A percentile compares a stretch with the other conserved stretches of the same genome.
phyloP scores from a whole-genome alignment of 257 asterid genomes.

The Gentiana straminea region DNA sequence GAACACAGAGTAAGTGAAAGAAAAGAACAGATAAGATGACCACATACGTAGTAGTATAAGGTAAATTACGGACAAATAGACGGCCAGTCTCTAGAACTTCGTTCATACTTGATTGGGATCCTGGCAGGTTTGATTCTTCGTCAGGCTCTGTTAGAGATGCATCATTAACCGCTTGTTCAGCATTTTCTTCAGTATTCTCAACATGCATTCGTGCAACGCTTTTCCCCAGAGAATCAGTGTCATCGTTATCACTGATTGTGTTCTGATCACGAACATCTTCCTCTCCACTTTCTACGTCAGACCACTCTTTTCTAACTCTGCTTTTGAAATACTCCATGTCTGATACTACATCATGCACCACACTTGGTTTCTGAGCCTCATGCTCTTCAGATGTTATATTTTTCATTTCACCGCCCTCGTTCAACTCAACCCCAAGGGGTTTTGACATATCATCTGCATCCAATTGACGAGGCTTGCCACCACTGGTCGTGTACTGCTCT shows the following conservation, averaged over 20 bases:
- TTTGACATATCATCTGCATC: constrained; percentile 12
- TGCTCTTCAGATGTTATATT: constrained; percentile 17
- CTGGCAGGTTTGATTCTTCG: constrained; percentile 16
- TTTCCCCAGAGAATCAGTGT: constrained; percentile 16
- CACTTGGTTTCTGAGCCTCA: constrained; percentile 21
- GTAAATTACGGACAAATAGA: constrained; percentile 75
- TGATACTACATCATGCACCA: constrained; percentile 37
- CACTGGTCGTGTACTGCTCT: constrained; percentile 17
- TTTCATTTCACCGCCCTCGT: constrained; percentile 26
- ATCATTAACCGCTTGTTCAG: constrained; percentile 23
- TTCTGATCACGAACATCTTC: constrained; percentile 24
- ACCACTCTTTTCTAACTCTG: constrained; percentile 56
- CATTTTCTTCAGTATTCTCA: constrained; percentile 23
- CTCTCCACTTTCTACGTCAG: constrained; percentile 59
- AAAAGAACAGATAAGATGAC: neutral
- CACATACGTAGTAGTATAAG: constrained; percentile 73
- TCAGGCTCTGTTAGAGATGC: constrained; percentile 25
- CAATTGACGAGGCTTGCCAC: constrained; percentile 9
- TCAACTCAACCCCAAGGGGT: constrained; percentile 16
- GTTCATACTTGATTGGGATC: constrained; percentile 28
- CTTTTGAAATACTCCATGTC: constrained; percentile 77
- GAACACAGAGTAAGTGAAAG: neutral
- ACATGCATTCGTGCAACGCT: constrained; percentile 14
- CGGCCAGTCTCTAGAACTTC: constrained; percentile 56
- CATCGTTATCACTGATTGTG: constrained; percentile 19